Evolutionary conservation across 129 eudicot genomes (phyloP), one percentile per base, ranked within the genome.

Genomic region (Silybum marianum): DNA sequence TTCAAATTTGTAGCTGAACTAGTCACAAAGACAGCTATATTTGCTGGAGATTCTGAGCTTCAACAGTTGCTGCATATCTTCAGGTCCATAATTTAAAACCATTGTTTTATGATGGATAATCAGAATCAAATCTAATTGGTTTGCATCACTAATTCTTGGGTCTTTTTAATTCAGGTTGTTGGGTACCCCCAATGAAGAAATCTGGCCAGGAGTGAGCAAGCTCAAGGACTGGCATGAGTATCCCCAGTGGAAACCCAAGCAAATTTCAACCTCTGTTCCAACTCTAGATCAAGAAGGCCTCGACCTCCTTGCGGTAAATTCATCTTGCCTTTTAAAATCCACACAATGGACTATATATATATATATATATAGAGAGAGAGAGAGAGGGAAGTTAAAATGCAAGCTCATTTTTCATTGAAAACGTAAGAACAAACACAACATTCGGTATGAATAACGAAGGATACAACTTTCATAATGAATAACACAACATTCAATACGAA

Each of bases 1-100:
- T 60, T 60, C 16, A 19, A 13, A 19, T 32, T 54, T 4, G 63
- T 54, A 90, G 99, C 98, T 87, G 99, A 95, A 85, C 82, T 95
- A 71, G 90, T 90, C 63, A 95, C 84, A 22, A 95, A 85, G 24
- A 87, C 91, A 74, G 95, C 98, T 19, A 77, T 95, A 40, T 95
- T 95, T 51, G 88, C 90, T 16, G 99, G 99, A 67, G 98, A 95
- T 81, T 95, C 98, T 26, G 99, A 95, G 88, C 86, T 95, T 84
- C 99, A 95, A 80, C 99, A 95, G 76, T 83, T 95, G 82, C 93
- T 95, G 10, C 99, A 95, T 89, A 92, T 95, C 76, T 95, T 95
- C 95, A 95, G 97, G 98, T 95, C 1, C 12, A 48, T 42, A 72
- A 30, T 28, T 39, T n/a, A 32, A 1, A 84, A 60, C 67, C 1